Evolutionary conservation across 176 grass and related monocot species (phyloP).

Genomic region (Calamus simplicifolius): DNA sequence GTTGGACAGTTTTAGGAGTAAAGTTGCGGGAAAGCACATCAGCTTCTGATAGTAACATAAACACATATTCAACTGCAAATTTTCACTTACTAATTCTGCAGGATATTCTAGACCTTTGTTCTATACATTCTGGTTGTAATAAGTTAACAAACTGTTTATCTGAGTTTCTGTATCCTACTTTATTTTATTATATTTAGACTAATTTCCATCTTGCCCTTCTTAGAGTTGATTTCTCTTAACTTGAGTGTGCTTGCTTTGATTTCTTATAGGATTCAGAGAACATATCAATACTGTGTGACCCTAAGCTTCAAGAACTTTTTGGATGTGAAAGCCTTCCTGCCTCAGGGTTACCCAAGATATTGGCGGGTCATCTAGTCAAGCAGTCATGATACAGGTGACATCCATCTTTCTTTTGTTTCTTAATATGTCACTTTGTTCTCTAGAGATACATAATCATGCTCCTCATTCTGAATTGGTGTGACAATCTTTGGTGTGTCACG

Average conservation of each 20-base stretch:
- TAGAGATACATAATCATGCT: slow-evolving; percentile 1
- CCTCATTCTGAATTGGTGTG: slow-evolving; percentile 10
- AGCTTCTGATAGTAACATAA: background rate
- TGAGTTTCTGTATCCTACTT: no score
- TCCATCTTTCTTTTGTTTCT: slow-evolving; percentile 22
- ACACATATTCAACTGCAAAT: no score
- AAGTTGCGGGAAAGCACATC: slow-evolving; percentile 5
- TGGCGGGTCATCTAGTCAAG: slow-evolving; percentile 64
- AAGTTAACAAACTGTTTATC: no score
- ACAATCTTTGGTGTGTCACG: no score
- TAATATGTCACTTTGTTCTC: slow-evolving; percentile 10
- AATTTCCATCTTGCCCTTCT: no score
- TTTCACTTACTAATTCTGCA: no score
- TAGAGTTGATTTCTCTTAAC: no score
- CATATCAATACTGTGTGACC: slow-evolving; percentile 70
- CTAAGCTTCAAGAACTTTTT: slow-evolving; percentile 79
- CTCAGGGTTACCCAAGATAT: slow-evolving; percentile 57
- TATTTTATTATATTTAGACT: no score
- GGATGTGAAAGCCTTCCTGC: slow-evolving; percentile 62
- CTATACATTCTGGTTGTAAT: no score
- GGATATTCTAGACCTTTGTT: no score
- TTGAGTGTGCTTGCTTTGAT: slow-evolving; percentile 7
- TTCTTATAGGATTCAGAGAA: slow-evolving; percentile 48
- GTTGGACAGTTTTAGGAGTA: no score
- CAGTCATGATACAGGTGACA: slow-evolving; percentile 46